A percentile compares a stretch with the other conserved stretches of the same genome.
Evolutionary conservation across 139 green algal genomes (phyloP).

Genomic region (Zygnema cylindricum): DNA sequence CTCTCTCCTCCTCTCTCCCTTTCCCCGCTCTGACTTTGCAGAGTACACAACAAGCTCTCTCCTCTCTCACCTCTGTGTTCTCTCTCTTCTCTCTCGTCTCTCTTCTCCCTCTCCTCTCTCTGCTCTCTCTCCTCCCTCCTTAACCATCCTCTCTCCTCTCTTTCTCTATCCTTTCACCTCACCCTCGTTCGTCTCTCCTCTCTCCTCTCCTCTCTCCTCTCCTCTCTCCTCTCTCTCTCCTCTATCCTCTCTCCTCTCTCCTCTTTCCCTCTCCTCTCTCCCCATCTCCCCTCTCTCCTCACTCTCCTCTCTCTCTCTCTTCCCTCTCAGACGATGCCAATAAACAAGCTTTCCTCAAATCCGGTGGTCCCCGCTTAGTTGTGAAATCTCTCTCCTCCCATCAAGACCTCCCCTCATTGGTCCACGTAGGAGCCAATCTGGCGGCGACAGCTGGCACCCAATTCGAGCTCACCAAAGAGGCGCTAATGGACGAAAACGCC

Average conservation of each 20-base stretch:
- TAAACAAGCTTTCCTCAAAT: not conserved
- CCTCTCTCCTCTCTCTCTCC: not conserved
- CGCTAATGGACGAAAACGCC: constrained; percentile 9
- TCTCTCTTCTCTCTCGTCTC: no score
- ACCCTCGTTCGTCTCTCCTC: no score
- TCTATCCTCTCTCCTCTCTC: not conserved
- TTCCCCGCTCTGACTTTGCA: not conserved
- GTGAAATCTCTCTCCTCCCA: not conserved
- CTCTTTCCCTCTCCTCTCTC: not conserved
- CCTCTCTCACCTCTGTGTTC: no score
- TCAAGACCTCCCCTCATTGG: not conserved
- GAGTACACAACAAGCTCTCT: no score
- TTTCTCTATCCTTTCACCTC: no score
- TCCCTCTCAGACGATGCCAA: not conserved
- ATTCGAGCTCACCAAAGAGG: constrained; percentile 35
- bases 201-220: no score
- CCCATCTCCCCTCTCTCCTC: no score
- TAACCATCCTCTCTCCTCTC: no score
- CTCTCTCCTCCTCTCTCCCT: not conserved
- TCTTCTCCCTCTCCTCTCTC: no score
- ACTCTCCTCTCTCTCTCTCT: not conserved
- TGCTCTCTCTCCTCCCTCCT: no score
- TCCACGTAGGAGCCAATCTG: not conserved
- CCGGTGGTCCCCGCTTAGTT: not conserved
- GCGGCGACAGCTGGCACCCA: not conserved